phyloP scores from a whole-genome alignment of 495 filamentous ascomycete genomes.

The Chaetomidium leptoderma region DNA sequence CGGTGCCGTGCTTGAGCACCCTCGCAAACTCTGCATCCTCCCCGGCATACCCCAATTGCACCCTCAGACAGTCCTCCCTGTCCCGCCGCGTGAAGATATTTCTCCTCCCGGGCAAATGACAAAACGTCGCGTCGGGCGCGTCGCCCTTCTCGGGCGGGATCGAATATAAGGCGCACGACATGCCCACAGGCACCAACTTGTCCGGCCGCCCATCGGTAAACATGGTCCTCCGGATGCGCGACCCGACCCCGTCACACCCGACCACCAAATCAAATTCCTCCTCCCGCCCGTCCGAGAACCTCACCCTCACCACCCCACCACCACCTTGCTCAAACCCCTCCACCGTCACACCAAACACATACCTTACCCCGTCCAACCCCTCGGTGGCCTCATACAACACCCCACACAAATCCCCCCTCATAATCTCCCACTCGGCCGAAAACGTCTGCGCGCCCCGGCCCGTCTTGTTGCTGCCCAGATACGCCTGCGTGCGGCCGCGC shows the following conservation, averaged over 20 bases:
- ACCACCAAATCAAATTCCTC: constrained; percentile 47
- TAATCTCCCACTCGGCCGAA: constrained; percentile 54
- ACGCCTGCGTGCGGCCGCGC: constrained; percentile 36
- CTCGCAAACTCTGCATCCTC: constrained; percentile 15
- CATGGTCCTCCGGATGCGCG: constrained; percentile 39
- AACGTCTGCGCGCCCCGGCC: constrained; percentile 43
- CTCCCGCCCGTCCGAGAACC: constrained; percentile 34
- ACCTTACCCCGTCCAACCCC: constrained; percentile 36
- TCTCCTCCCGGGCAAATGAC: constrained; percentile 20
- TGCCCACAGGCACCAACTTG: constrained; percentile 25
- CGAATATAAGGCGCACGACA: constrained; percentile 40
- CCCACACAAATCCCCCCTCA: constrained; percentile 48
- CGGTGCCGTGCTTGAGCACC: constrained; percentile 18
- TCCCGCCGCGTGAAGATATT: constrained; percentile 31
- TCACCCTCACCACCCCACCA: constrained; percentile 23
- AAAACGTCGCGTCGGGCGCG: constrained; percentile 18
- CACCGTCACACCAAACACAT: constrained; percentile 42
- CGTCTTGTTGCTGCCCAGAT: constrained; percentile 38
- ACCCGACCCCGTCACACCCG: constrained; percentile 48
- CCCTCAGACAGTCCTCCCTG: constrained; percentile 19
- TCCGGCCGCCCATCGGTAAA: constrained; percentile 27
- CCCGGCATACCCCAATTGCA: constrained; percentile 17
- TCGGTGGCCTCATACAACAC: constrained; percentile 47
- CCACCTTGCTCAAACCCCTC: constrained; percentile 23
- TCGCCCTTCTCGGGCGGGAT: constrained; percentile 30